Conservation (phyloP, 176 grass and related monocot species). For the sorghum (Sorghum bicolor) region Sorghum_bicolor_NCBIv3 NC_012871.2:73086501-73087000, state of each 20-base stretch:
- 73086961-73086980: constrained; percentile 69
- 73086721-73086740: constrained; percentile 61
- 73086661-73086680: constrained; percentile 85
- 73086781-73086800: constrained; percentile 97
- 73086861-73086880: constrained; percentile 62
- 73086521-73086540: constrained; percentile 73
- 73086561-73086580: constrained; percentile 75
- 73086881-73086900: constrained; percentile 71
- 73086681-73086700: constrained; percentile 82
- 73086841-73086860: constrained; percentile 90
- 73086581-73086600: constrained; percentile 82
- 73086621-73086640: constrained; percentile 72
- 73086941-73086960: constrained; percentile 61
- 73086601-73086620: constrained; percentile 70
- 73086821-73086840: constrained; percentile 77
- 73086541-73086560: constrained; percentile 93
- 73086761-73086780: constrained; percentile 77
- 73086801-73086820: constrained; percentile 95
- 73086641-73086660: constrained; percentile 73
- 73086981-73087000: constrained; percentile 65
- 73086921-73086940: constrained; percentile 79
- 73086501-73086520: constrained; percentile 70
- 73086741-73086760: constrained; percentile 46
- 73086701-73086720: constrained; percentile 66
- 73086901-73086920: constrained; percentile 93